Evolutionary conservation across 148 eudicot genomes (phyloP), one percentile per base, ranked within the genome.

Genomic region (Agrostemma githago): DNA sequence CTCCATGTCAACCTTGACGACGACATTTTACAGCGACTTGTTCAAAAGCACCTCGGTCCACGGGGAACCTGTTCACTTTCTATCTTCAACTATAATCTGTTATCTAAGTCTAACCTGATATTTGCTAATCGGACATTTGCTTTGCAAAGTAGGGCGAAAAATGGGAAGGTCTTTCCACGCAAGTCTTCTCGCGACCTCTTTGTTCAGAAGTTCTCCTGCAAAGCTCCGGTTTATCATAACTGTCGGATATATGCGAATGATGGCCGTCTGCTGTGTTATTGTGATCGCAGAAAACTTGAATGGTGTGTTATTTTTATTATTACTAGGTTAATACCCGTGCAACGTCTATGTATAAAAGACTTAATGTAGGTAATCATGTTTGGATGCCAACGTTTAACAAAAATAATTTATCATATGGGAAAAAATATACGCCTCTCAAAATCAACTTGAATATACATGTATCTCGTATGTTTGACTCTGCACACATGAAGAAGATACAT

Each of bases 211-310:
- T 95, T 95, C 79, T 95, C 99, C 43, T 95, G 99, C 90, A 95
- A 95, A 78, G 80, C 97, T 79, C 97, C 97, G 37, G 99, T 92
- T 76, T 95, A 95, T 82, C 94, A 95, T 81, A 95, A 95, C 80
- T 95, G 99, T 82, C 87, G 90, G 81, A 95, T 95, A 65, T 95
- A 86, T 88, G 99, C 99, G 62, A 92, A 84, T 82, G 99, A 95
- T 82, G 96, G 97, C 60, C 87, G 99, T 20, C 74, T 92, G 73
- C 88, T 95, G 66, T 95, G 97, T 77, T 90, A 92, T 63, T 95
- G 99, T 78, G 97, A 95, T 83, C 92, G 86, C 58, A 90, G 89
- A 81, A 95, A 95, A 78, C 96, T 95, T 71, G 96, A 95, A 79
- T 95, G 99, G 99, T 95, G 76, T 84, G 89, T 87, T 64, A 42